A percentile compares a stretch with the other conserved stretches of the same genome.
These are phyloP conservation scores for Marasmius sp. DNA, from an alignment of 1,284 basidiomycete species.

Conservation along the genomic window DNA sequence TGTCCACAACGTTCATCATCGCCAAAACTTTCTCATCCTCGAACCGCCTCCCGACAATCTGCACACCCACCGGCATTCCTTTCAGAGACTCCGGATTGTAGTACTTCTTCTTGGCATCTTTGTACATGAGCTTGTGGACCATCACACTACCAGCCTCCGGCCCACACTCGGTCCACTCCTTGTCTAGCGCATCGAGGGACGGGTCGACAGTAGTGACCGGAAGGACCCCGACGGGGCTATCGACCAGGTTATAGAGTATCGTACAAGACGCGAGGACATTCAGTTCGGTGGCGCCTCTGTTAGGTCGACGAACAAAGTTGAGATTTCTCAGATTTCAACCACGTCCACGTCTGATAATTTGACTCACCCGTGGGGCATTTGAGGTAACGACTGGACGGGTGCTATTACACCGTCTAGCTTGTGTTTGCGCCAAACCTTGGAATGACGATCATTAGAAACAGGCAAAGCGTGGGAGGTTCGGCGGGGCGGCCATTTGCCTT, in stretches of 20 bases:
- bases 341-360: neutral
- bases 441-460: neutral
- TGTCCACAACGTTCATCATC: conserved; percentile 82
- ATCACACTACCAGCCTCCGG: conserved; percentile 47
- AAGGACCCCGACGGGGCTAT: conserved; percentile 74
- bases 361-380: conserved; percentile 67
- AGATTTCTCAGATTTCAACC: neutral
- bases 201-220: conserved; percentile 82
- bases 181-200: conserved; percentile 55
- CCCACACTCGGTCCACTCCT: conserved; percentile 51
- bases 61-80: conserved; percentile 83
- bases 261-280: conserved; percentile 53
- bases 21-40: conserved; percentile 86
- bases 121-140: conserved; percentile 62
- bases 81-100: conserved; percentile 76
- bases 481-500: conserved; percentile 14
- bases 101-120: conserved; percentile 37
- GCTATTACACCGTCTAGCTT: conserved; percentile 76
- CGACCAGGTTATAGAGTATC: conserved; percentile 72
- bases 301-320: neutral
- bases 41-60: conserved; percentile 76
- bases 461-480: neutral
- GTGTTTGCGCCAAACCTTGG: conserved; percentile 70
- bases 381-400: conserved; percentile 73
- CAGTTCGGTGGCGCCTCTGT: conserved; percentile 52